Percentiles rank a stretch among this genome's conserved stretches.
phyloP scores from a whole-genome alignment of 768 basidiomycete genomes.

The Tulasnella sp. region DNA sequence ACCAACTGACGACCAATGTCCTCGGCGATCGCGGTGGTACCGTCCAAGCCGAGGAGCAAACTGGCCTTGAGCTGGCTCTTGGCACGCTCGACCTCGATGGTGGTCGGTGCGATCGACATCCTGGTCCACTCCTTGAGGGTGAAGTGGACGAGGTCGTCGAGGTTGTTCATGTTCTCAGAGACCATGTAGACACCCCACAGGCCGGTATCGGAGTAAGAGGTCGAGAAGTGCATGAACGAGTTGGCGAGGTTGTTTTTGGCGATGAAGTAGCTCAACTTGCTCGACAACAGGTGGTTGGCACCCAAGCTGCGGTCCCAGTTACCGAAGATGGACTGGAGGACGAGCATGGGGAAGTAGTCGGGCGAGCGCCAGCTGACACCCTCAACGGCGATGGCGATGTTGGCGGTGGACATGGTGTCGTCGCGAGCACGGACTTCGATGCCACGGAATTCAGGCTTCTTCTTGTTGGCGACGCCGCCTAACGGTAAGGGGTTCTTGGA shows the following conservation, averaged over 20 bases:
- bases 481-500: constrained; percentile 83
- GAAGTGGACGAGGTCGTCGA: constrained; percentile 90
- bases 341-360: constrained; percentile 99
- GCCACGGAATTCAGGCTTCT: constrained; percentile 73
- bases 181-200: constrained; percentile 98
- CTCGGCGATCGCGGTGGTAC: constrained; percentile 94
- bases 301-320: constrained; percentile 99
- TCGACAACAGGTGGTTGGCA: constrained; percentile 77
- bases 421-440: constrained; percentile 94
- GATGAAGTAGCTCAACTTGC: constrained; percentile 82
- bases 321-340: constrained; percentile 94
- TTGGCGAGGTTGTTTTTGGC: constrained; percentile 94
- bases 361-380: constrained; percentile 97
- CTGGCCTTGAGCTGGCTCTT: constrained; percentile 98
- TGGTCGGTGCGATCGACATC: constrained; percentile 78
- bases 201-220: constrained; percentile 96
- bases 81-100: constrained; percentile 86
- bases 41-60: constrained; percentile 79
- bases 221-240: constrained; percentile 99
- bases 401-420: constrained; percentile 77
- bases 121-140: constrained; percentile 92
- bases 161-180: constrained; percentile 84
- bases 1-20: constrained; percentile 98
- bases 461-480: constrained; percentile 49
- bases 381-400: constrained; percentile 95